These are phyloP conservation scores for Fusarium torulosum DNA, from an alignment of 2,329 filamentous ascomycete species.

Conservation along the genomic window DNA sequence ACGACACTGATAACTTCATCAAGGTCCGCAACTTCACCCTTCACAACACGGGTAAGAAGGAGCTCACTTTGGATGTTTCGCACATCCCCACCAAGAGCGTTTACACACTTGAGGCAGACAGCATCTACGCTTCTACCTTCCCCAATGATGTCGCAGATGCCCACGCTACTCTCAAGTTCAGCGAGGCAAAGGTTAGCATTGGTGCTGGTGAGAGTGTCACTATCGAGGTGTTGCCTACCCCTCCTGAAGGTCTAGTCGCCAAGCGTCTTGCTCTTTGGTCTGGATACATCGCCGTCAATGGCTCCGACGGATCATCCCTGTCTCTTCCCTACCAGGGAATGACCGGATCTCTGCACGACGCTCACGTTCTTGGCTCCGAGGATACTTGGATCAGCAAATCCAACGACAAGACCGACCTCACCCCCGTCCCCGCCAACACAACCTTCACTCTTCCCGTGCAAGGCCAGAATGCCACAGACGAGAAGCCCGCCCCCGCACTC, in stretches of 20 bases:
- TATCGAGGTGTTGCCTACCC: constrained; percentile 59
- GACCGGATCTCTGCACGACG: constrained; percentile 52
- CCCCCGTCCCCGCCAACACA: constrained; percentile 51
- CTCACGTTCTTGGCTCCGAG: constrained; percentile 39
- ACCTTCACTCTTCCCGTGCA: constrained; percentile 58
- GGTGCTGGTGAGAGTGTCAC: constrained; percentile 57
- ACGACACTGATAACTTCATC: constrained; percentile 70
- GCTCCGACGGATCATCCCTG: constrained; percentile 54
- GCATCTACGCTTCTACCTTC: constrained; percentile 56
- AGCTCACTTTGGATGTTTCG: constrained; percentile 64
- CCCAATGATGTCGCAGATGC: constrained; percentile 57
- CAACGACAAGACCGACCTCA: constrained; percentile 46
- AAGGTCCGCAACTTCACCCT: constrained; percentile 65
- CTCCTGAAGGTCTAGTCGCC: constrained; percentile 54
- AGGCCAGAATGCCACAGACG: constrained; percentile 47
- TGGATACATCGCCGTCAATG: constrained; percentile 57
- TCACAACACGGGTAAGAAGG: constrained; percentile 63
- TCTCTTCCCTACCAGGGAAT: constrained; percentile 59
- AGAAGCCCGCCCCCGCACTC: constrained; percentile 54
- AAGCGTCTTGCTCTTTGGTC: constrained; percentile 57
- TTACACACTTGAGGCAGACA: constrained; percentile 59
- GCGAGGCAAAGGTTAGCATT: constrained; percentile 59
- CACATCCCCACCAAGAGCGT: constrained; percentile 64
- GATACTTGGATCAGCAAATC: constrained; percentile 52
- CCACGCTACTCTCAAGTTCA: constrained; percentile 59